Evolutionary conservation across 2,329 filamentous ascomycete genomes (phyloP).

Genomic region (Aureobasidium pullulans): DNA sequence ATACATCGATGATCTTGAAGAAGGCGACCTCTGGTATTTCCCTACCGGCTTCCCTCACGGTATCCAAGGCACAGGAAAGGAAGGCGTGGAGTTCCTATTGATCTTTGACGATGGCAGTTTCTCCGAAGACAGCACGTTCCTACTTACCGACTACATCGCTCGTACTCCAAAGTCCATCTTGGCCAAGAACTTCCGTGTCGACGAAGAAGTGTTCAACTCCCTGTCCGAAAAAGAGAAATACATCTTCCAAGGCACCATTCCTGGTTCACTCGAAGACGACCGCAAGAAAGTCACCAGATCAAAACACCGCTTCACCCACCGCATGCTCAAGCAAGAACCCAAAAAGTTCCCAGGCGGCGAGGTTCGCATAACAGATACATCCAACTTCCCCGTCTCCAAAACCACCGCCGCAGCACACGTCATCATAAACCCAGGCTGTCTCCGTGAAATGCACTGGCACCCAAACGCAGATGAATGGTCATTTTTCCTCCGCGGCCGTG

Average conservation of each 20-base stretch:
- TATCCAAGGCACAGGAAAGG: constrained; percentile 54
- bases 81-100: constrained; percentile 59
- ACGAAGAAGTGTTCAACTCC: constrained; percentile 61
- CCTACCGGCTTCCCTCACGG: constrained; percentile 71
- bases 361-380: constrained; percentile 69
- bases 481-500: constrained; percentile 66
- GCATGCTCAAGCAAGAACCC: constrained; percentile 63
- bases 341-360: constrained; percentile 59
- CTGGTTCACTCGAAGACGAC: constrained; percentile 59
- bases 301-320: constrained; percentile 61
- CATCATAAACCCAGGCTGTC: constrained; percentile 61
- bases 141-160: constrained; percentile 63
- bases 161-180: constrained; percentile 67
- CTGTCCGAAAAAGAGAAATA: constrained; percentile 63
- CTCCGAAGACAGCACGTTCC: constrained; percentile 61
- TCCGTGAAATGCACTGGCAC: constrained; percentile 80
- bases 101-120: constrained; percentile 55
- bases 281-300: constrained; percentile 58
- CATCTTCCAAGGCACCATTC: constrained; percentile 65
- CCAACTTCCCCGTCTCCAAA: constrained; percentile 66
- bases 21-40: constrained; percentile 77
- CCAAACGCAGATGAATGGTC: constrained; percentile 42
- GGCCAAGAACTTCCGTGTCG: constrained; percentile 67
- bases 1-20: constrained; percentile 68
- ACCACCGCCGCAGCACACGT: constrained; percentile 67